Conservation (phyloP, 495 filamentous ascomycete species). For the Aspergillus campestris region DNA sequence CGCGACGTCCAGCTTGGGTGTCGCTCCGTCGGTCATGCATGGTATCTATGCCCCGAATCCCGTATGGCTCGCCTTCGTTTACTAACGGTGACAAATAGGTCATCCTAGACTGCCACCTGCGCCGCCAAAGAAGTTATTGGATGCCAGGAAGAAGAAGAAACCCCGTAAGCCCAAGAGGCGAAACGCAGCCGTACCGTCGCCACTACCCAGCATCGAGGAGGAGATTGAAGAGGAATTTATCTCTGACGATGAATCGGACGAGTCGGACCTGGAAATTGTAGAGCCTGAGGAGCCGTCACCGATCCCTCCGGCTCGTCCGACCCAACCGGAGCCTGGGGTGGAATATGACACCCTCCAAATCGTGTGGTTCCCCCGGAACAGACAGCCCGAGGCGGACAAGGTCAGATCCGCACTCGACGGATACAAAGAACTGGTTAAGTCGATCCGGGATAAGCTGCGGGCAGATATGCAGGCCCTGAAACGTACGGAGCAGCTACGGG, state of each 20-base stretch:
- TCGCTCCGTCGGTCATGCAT: too few relatives aligned
- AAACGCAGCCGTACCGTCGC: too few relatives aligned
- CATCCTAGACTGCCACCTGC: not conserved
- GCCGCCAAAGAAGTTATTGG: not conserved
- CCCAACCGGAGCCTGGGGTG: slow-evolving; percentile 43
- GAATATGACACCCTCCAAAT: slow-evolving; percentile 57
- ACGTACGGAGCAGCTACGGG: slow-evolving; percentile 44
- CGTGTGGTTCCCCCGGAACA: slow-evolving; percentile 54
- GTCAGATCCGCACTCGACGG: slow-evolving; percentile 44
- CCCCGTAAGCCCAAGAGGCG: not conserved
- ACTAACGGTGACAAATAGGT: not conserved
- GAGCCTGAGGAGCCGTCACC: slow-evolving; percentile 42
- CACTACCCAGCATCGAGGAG: slow-evolving; percentile 8
- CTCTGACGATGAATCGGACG: slow-evolving; percentile 44
- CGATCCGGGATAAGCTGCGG: slow-evolving; percentile 55
- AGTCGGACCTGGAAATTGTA: slow-evolving; percentile 41
- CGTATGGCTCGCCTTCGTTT: not conserved
- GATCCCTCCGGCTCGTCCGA: slow-evolving; percentile 42
- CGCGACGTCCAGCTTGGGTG: not conserved
- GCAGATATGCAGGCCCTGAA: slow-evolving; percentile 49
- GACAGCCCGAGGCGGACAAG: slow-evolving; percentile 32
- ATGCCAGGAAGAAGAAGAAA: slow-evolving; percentile 6
- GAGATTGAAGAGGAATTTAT: slow-evolving; percentile 25
- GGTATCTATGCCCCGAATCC: too few relatives aligned
- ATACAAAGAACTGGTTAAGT: slow-evolving; percentile 55